Conservation (phyloP, 768 basidiomycete species). For the Russula vinacea region DNA sequence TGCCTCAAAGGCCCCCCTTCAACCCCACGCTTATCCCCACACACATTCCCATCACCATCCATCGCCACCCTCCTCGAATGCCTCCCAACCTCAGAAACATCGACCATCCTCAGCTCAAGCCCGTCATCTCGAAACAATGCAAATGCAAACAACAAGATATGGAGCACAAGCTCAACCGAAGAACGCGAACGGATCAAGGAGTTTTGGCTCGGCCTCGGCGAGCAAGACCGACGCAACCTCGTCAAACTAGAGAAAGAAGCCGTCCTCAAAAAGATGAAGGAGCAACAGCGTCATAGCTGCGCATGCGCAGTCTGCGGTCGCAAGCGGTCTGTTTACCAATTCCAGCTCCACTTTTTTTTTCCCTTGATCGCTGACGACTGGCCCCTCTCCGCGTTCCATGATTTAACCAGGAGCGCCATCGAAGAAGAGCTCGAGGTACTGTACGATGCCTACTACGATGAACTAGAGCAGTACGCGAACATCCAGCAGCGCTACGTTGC, state of each 20-base stretch:
- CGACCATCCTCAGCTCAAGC: conserved; percentile 37
- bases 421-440: conserved; percentile 99
- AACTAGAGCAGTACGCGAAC: conserved; percentile 98
- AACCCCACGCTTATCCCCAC: conserved; percentile 49
- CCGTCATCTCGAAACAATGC: conserved; percentile 8
- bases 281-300: conserved; percentile 96
- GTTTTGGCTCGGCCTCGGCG: conserved; percentile 93
- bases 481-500: conserved; percentile 94
- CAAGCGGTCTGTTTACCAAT: conserved; percentile 73
- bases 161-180: conserved; percentile 88
- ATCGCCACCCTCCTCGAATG: conserved; percentile 46
- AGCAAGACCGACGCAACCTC: conserved; percentile 85
- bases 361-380: conserved; percentile 31
- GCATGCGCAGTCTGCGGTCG: conserved; percentile 94
- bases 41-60: conserved; percentile 56
- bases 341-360: conserved; percentile 31
- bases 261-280: conserved; percentile 98
- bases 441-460: conserved; percentile 99
- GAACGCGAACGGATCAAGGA: conserved; percentile 97
- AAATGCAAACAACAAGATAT: conserved; percentile 71
- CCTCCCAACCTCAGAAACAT: conserved; percentile 40
- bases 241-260: conserved; percentile 99
- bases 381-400: conserved; percentile 2
- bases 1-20: conserved; percentile 55
- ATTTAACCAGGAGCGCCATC: conserved; percentile 76